Evolutionary conservation across 2,329 filamentous ascomycete genomes (phyloP), one percentile per base, ranked within the genome.

Genomic region (Penicillium psychrosexuale): DNA sequence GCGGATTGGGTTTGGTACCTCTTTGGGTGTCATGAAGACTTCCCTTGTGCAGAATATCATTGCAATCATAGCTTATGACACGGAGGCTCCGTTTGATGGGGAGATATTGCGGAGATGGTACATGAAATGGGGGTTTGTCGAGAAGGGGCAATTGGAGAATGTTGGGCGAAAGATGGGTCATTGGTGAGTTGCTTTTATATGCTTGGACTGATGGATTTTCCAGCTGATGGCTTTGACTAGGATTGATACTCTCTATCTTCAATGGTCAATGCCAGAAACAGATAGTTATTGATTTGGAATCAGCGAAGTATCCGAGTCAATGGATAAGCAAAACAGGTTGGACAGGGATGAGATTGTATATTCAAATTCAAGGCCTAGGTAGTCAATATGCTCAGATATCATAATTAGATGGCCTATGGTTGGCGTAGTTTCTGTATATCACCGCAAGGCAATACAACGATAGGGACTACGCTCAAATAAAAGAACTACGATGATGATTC

Each of bases 41-140:
- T 47, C 39, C 4, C 48, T 50, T 2, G 61, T 76, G 31, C 63
- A 63, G 42, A 69, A 68, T 45, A 47, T 77, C 31, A 59, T 77
- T 36, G 73, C 72, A 5, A 62, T 70, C 39, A 76, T 77, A 71
- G 65, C 72, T 0, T 65, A 76, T 19, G 71, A 76, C 61, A 65
- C 70, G 17, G 62, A 67, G 2, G 63, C 63, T 5, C 68, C 62
- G 52, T 64, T 65, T 8, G 60, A 66, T 0, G 72, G 70, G 0
- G 63, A 75, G 36, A 66, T 61, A 0, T 53, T 76, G 39, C 62
- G 70, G 51, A 67, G 68, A 45, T 76, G 71, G 69, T 77, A 75
- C 53, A 51, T 67, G n/a, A 60, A 66, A 44, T 67, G 70, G 53
- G 74, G 75, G 0, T 77, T 77, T 60, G 62, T 70, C 27, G 65